These are phyloP conservation scores for Trametes meyenii DNA, from an alignment of 768 basidiomycete species.

Conservation along the genomic window DNA sequence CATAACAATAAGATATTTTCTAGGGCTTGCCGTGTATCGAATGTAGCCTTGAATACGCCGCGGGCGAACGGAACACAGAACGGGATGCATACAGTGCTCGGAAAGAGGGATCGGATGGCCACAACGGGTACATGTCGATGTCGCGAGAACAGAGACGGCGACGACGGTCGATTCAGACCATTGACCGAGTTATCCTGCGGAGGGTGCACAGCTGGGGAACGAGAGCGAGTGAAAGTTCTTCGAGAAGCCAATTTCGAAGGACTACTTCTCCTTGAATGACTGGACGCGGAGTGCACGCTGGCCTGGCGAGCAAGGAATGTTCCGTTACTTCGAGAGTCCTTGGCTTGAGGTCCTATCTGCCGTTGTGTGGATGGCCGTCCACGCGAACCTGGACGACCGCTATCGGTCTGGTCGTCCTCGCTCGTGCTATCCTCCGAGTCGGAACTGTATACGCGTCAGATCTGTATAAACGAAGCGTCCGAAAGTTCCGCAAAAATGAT, in stretches of 20 bases:
- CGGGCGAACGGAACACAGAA: conserved; percentile 47
- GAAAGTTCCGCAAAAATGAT: too few species aligned
- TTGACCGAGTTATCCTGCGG: conserved; percentile 37
- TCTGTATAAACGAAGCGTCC: too few species aligned
- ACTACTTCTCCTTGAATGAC: conserved; percentile 46
- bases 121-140: conserved; percentile 37
- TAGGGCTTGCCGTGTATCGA: conserved; percentile 62
- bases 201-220: conserved; percentile 56
- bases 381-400: conserved; percentile 19
- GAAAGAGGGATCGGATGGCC: conserved; percentile 44
- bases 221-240: conserved; percentile 70
- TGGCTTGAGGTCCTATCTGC: conserved; percentile 9
- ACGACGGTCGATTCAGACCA: conserved; percentile 34
- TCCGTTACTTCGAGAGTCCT: conserved; percentile 15
- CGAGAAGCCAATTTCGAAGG: conserved; percentile 36
- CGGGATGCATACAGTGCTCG: conserved; percentile 48
- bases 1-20: conserved; percentile 69
- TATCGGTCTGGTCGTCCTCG: conserved; percentile 32
- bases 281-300: conserved; percentile 24
- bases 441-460: conserved; percentile 19
- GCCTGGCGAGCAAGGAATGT: conserved; percentile 11
- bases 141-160: conserved; percentile 49
- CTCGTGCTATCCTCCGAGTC: conserved; percentile 26
- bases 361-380: conserved; percentile 27
- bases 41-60: conserved; percentile 49